Conservation (phyloP, 768 basidiomycete species). For the Dentipellis fragilis region DNA sequence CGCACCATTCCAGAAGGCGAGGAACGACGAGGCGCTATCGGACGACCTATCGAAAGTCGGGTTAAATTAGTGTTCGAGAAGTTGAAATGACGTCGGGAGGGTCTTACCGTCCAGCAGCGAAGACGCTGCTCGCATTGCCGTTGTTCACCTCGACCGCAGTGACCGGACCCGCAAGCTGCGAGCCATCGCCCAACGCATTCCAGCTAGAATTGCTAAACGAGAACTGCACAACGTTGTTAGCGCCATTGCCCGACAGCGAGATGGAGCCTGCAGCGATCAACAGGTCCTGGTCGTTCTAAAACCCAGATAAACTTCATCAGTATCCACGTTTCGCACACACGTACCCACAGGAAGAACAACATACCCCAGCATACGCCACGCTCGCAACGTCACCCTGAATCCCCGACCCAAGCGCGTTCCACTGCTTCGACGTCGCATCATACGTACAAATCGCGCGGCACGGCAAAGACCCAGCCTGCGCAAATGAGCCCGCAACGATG, state of each 20-base stretch:
- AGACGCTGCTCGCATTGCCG: constrained; percentile 73
- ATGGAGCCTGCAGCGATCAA: constrained; percentile 80
- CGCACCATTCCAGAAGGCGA: constrained; percentile 78
- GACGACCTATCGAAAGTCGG: constrained; percentile 27
- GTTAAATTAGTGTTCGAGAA: neutral
- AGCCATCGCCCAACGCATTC: constrained; percentile 51
- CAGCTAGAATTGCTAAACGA: constrained; percentile 66
- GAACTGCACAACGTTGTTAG: constrained; percentile 67
- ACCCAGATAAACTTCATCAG: constrained; percentile 8
- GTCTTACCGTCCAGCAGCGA: constrained; percentile 80
- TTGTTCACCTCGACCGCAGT: constrained; percentile 83
- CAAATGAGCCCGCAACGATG: constrained; percentile 84
- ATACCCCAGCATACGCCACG: constrained; percentile 73
- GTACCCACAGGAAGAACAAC: constrained; percentile 21
- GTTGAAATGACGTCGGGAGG: neutral
- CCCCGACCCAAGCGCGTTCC: constrained; percentile 73
- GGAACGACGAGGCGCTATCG: constrained; percentile 58
- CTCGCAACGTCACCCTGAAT: constrained; percentile 74
- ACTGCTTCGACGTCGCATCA: constrained; percentile 58
- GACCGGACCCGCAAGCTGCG: constrained; percentile 76
- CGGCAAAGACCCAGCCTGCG: constrained; percentile 59
- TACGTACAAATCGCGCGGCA: constrained; percentile 78
- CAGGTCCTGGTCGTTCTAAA: constrained; percentile 51
- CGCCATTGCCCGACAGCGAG: constrained; percentile 47
- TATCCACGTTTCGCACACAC: neutral